Base-by-base conservation (phyloP, 1,284 basidiomycete genomes). In the Ganoderma lingzhi region DNA sequence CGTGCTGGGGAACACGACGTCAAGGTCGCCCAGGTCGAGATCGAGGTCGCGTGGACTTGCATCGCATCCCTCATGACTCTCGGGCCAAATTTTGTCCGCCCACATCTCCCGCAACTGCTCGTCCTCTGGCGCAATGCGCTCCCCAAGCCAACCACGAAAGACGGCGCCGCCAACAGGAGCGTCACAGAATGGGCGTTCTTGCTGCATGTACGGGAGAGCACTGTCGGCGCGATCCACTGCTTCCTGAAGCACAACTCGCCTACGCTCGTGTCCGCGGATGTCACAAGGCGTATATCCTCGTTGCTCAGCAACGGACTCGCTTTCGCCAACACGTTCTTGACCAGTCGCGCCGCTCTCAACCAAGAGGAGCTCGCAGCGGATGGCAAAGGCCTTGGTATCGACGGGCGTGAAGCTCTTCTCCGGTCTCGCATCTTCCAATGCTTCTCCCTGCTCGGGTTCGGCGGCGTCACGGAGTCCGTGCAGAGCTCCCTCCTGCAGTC, bases 61-160 rank as follows among this genome's bases (percentile, higher is more conserved):
- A 94, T 99, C 67, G 92, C 94, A 0, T 91, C 96, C 0, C 84
- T 99, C 62, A 96, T 98, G 93, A 88, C 93, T 4, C 90, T 99
- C 3, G 97, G 97, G 0, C 96, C 95, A 6, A 93, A 96, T 75
- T 98, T 99, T 76, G 95, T 98, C 62, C 90, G 95, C 42, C 89
- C 94, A 0, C 96, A 99, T 80, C 86, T 99, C 0, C 93, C 96
- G 0, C 96, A 98, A 76, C 85, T 99, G 8, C 87, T 99, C 35
- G 94, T 97, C 0, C 87, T 99, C 1, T 99, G 98, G 98, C 86
- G 97, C 44, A 99, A 99, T 76, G 96, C 98, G 2, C 85, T 99
- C 0, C 96, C 97, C 1, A 99, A 99, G 81, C 93, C 96, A 0
- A 95, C 95, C 0, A 93, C 87, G 75, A 97, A 97, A 80, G 97